A percentile compares a stretch with the other conserved stretches of the same genome.
Evolutionary conservation across 306 rosid species (phyloP).

Genomic region (Quercus robur): DNA sequence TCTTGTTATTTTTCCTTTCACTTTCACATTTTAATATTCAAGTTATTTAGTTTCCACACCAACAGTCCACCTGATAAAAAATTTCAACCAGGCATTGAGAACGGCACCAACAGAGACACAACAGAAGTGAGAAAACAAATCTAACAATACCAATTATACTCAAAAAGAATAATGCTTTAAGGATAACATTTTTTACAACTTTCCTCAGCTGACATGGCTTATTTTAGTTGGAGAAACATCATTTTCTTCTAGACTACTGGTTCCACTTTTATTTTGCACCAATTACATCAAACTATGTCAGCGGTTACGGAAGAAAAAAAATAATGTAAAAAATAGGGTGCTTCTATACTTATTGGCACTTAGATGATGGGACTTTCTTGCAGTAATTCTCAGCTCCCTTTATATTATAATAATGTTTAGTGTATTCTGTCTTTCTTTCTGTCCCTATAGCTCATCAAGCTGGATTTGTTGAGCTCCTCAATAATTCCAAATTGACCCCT

Average conservation of each 20-base stretch:
- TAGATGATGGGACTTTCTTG: neutral
- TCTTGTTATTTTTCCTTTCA: slow-evolving; percentile 11
- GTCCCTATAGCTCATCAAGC: neutral
- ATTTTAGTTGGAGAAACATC: too few species aligned
- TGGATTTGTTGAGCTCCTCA: slow-evolving; percentile 26
- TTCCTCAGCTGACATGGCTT: too few species aligned
- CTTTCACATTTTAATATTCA: neutral
- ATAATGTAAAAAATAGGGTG: too few species aligned
- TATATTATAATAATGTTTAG: neutral
- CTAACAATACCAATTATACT: neutral
- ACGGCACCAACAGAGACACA: slow-evolving; percentile 14
- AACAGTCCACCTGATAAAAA: neutral
- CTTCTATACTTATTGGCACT: too few species aligned
- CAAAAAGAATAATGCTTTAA: too few species aligned
- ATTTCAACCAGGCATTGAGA: neutral
- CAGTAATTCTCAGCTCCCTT: neutral
- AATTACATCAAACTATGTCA: too few species aligned
- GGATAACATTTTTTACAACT: too few species aligned
- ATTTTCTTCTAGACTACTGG: too few species aligned
- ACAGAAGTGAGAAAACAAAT: slow-evolving; percentile 12
- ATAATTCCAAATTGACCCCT: slow-evolving; percentile 19
- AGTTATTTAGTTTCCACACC: neutral
- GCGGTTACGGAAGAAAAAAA: too few species aligned
- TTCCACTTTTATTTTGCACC: too few species aligned
- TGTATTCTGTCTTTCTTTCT: neutral